Percentiles rank a stretch among this genome's conserved stretches.
Evolutionary conservation across 2,329 filamentous ascomycete species (phyloP).

Genomic region (Rutstroemia sp.): DNA sequence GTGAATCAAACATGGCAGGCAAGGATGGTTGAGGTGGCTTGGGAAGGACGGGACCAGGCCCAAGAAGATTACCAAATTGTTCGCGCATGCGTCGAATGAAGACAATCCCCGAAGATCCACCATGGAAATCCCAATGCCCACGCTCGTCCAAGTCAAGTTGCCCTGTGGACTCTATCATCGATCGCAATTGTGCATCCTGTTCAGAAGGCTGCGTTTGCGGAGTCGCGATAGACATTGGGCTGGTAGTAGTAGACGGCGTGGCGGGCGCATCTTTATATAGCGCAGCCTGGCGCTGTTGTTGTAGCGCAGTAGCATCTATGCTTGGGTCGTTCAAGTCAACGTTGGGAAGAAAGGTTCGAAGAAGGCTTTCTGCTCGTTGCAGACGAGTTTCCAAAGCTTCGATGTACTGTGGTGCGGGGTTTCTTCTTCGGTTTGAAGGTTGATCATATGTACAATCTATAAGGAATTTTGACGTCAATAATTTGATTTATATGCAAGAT

Average conservation of each 20-base stretch:
- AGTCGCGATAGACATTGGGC: background rate
- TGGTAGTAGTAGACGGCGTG: slow-evolving; percentile 13
- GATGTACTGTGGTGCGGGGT: slow-evolving; percentile 66
- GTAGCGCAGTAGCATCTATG: slow-evolving; percentile 69
- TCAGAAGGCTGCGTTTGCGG: slow-evolving; percentile 27
- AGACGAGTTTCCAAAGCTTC: slow-evolving; percentile 62
- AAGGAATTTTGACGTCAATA: slow-evolving; percentile 7
- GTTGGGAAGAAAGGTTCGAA: slow-evolving; percentile 56
- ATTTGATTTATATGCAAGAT: background rate
- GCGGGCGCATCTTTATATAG: slow-evolving; percentile 35
- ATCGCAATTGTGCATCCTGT: slow-evolving; percentile 71
- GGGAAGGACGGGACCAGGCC: slow-evolving; percentile 53
- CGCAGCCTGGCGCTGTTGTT: slow-evolving; percentile 38
- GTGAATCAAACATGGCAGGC: slow-evolving; percentile 23
- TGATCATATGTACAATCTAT: slow-evolving; percentile 71
- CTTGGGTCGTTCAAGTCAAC: slow-evolving; percentile 73
- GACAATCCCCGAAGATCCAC: slow-evolving; percentile 83
- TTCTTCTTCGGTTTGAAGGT: slow-evolving; percentile 66
- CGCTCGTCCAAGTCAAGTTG: slow-evolving; percentile 86
- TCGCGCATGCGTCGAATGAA: slow-evolving; percentile 84
- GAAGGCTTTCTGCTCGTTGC: slow-evolving; percentile 60
- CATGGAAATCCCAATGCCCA: slow-evolving; percentile 92
- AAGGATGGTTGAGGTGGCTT: slow-evolving; percentile 36
- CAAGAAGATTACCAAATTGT: slow-evolving; percentile 73
- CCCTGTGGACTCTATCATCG: slow-evolving; percentile 91